Conservation (phyloP, 176 grass and related monocot genomes). For the bread wheat (Triticum aestivum) region IWGSC_CS_RefSeq_v2.1 NC_057797.1:766528398-766528897, state of each 20-base stretch:
- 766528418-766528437: too few species aligned
- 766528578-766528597: neutral
- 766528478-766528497: neutral
- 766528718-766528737: neutral
- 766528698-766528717: neutral
- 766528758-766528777: too few species aligned
- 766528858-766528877: conserved; percentile 54
- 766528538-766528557: too few species aligned
- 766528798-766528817: neutral
- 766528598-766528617: too few species aligned
- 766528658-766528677: too few species aligned
- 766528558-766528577: neutral
- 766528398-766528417: too few species aligned
- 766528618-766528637: conserved; percentile 4
- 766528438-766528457: too few species aligned
- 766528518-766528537: too few species aligned
- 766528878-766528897: conserved; percentile 69
- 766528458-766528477: neutral
- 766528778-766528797: neutral
- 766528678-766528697: neutral
- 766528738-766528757: neutral
- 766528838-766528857: neutral
- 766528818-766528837: neutral
- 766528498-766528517: too few species aligned
- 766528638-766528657: conserved; percentile 12